A percentile compares a stretch with the other conserved stretches of the same genome.
Evolutionary conservation across 768 basidiomycete genomes (phyloP).

Genomic region (Boletales sp.): DNA sequence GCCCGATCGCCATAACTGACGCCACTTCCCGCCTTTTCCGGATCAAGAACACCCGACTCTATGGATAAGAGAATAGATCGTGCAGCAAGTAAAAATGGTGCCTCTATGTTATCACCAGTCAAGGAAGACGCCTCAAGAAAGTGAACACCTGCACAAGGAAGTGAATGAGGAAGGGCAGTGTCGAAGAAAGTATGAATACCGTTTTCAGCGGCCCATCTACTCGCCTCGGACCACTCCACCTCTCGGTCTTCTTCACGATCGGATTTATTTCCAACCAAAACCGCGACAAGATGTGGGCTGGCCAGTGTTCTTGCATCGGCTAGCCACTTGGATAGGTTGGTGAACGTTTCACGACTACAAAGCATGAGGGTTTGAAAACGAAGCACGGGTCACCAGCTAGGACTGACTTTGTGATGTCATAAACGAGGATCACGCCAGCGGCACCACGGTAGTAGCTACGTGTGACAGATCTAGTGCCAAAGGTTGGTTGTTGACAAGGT

Average conservation of each 20-base stretch:
- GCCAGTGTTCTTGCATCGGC: constrained; percentile 91
- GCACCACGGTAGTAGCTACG: constrained; percentile 96
- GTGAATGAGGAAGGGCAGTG: constrained; percentile 2
- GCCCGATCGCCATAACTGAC: constrained; percentile 96
- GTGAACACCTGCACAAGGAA: constrained; percentile 64
- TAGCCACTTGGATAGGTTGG: constrained; percentile 83
- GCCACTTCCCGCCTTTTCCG: constrained; percentile 91
- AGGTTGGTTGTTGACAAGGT: constrained; percentile 10
- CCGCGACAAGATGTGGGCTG: constrained; percentile 85
- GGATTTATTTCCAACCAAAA: constrained; percentile 93
- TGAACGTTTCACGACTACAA: constrained; percentile 80
- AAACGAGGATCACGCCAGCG: constrained; percentile 87
- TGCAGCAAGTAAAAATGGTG: constrained; percentile 86
- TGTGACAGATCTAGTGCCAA: constrained; percentile 69
- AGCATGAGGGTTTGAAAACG: neutral
- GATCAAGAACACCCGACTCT: constrained; percentile 87
- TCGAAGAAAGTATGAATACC: constrained; percentile 43
- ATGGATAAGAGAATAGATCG: constrained; percentile 87
- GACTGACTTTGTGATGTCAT: constrained; percentile 84
- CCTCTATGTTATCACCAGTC: constrained; percentile 89
- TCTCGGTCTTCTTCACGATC: constrained; percentile 93
- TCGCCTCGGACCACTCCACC: constrained; percentile 94
- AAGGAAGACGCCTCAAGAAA: constrained; percentile 93
- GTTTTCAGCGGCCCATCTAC: constrained; percentile 93
- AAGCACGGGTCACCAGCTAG: neutral